Evolutionary conservation across 768 basidiomycete genomes (phyloP).

Genomic region (Bullera alba): DNA sequence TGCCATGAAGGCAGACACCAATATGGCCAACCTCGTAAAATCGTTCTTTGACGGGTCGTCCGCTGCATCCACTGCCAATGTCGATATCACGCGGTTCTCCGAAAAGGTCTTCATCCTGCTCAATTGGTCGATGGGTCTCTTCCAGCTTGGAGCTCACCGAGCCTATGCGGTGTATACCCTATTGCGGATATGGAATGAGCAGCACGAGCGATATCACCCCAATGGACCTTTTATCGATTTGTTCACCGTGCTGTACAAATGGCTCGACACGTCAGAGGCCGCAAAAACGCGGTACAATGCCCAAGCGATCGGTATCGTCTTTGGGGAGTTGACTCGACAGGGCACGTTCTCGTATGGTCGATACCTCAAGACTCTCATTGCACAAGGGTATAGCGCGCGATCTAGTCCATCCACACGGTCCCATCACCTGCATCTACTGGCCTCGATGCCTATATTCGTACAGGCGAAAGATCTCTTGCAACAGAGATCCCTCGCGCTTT

Average conservation of each 20-base stretch:
- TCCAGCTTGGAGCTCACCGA: conserved; percentile 34
- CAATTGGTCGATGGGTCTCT: conserved; percentile 39
- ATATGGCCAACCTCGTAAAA: conserved; percentile 30
- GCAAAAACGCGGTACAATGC: conserved; percentile 26
- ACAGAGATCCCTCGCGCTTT: conserved; percentile 30
- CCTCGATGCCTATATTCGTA: conserved; percentile 36
- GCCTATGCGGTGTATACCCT: conserved; percentile 36
- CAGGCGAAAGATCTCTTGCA: conserved; percentile 28
- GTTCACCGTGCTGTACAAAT: conserved; percentile 32
- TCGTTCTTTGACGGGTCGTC: conserved; percentile 34
- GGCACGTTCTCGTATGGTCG: conserved; percentile 38
- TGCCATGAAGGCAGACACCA: conserved; percentile 31
- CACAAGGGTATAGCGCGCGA: conserved; percentile 27
- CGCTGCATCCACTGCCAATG: conserved; percentile 11
- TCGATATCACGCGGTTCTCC: conserved; percentile 23
- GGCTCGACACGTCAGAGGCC: conserved; percentile 33
- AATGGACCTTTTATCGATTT: conserved; percentile 18
- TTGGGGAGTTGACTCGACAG: conserved; percentile 36
- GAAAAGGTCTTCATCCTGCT: conserved; percentile 35
- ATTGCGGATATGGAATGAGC: conserved; percentile 22
- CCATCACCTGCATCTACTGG: conserved; percentile 31
- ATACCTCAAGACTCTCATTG: conserved; percentile 38
- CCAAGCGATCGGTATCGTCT: conserved; percentile 34
- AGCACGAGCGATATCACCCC: not conserved
- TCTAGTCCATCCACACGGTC: conserved; percentile 9